Conservation (phyloP, 2,329 filamentous ascomycete genomes). For the Dryadomyces quercus-mongolicae region DNA sequence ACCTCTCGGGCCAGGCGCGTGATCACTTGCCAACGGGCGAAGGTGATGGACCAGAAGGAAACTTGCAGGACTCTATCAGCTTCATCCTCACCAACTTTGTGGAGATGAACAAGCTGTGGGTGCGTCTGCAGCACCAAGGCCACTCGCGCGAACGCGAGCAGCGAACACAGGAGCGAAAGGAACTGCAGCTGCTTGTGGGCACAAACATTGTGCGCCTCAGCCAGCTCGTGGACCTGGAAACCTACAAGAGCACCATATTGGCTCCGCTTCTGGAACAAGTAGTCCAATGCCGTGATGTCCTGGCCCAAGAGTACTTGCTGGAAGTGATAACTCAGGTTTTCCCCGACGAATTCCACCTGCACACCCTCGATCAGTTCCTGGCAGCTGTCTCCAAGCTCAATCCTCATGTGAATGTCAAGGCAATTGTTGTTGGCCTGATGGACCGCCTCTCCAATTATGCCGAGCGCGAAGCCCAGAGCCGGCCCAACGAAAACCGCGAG, state of each 20-base stretch:
- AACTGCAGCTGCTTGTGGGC: conserved; percentile 87
- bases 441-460: conserved; percentile 90
- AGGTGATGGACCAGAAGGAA: conserved; percentile 86
- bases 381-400: conserved; percentile 87
- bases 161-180: conserved; percentile 85
- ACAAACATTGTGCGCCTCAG: conserved; percentile 93
- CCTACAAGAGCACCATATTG: conserved; percentile 84
- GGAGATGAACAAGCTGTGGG: conserved; percentile 99
- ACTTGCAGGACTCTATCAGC: conserved; percentile 93
- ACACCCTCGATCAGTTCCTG: conserved; percentile 90
- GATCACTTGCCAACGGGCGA: conserved; percentile 74
- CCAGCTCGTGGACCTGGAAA: conserved; percentile 87
- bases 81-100: conserved; percentile 98
- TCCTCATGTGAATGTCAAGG: conserved; percentile 94
- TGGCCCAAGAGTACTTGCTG: conserved; percentile 92
- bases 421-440: conserved; percentile 96
- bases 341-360: conserved; percentile 94
- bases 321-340: conserved; percentile 99
- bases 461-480: conserved; percentile 69
- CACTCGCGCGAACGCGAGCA: conserved; percentile 91
- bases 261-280: conserved; percentile 89
- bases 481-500: conserved; percentile 57
- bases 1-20: conserved; percentile 85
- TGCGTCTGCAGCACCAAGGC: conserved; percentile 90
- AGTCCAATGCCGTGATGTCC: conserved; percentile 90